Evolutionary conservation across 768 basidiomycete species (phyloP).

Genomic region (Boletus coccyginus): DNA sequence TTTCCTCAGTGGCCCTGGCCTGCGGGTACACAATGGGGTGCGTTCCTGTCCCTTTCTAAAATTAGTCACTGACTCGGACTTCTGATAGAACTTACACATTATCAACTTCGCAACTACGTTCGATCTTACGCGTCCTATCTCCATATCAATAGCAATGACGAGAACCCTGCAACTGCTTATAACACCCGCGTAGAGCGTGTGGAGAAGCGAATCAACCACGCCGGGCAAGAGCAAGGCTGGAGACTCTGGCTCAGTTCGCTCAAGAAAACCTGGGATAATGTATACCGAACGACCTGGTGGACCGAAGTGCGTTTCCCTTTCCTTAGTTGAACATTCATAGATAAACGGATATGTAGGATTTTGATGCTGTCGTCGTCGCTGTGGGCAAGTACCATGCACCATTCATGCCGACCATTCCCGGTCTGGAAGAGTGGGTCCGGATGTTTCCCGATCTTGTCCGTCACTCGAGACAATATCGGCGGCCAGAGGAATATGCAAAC

Average conservation of each 20-base stretch:
- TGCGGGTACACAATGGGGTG: constrained; percentile 11
- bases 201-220: constrained; percentile 34
- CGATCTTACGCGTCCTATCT: constrained; percentile 6
- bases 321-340: neutral
- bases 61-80: neutral
- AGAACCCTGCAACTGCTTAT: constrained; percentile 37
- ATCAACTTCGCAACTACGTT: constrained; percentile 33
- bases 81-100: constrained; percentile 31
- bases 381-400: constrained; percentile 12
- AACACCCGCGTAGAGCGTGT: constrained; percentile 47
- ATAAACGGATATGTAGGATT: neutral
- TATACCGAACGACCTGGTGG: constrained; percentile 32
- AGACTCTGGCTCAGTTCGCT: constrained; percentile 5
- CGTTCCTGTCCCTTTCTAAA: neutral
- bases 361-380: constrained; percentile 15
- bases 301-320: constrained; percentile 6
- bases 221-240: constrained; percentile 5
- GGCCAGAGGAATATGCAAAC: constrained; percentile 34
- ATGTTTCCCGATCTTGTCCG: constrained; percentile 34
- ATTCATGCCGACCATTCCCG: constrained; percentile 13
- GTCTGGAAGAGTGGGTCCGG: constrained; percentile 11
- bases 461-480: constrained; percentile 44
- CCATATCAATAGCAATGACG: constrained; percentile 29
- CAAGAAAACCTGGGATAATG: constrained; percentile 7
- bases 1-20: constrained; percentile 15